Evolutionary conservation across 371 early-diverging fungal genomes (phyloP).

Genomic region (Mortierella sp.): DNA sequence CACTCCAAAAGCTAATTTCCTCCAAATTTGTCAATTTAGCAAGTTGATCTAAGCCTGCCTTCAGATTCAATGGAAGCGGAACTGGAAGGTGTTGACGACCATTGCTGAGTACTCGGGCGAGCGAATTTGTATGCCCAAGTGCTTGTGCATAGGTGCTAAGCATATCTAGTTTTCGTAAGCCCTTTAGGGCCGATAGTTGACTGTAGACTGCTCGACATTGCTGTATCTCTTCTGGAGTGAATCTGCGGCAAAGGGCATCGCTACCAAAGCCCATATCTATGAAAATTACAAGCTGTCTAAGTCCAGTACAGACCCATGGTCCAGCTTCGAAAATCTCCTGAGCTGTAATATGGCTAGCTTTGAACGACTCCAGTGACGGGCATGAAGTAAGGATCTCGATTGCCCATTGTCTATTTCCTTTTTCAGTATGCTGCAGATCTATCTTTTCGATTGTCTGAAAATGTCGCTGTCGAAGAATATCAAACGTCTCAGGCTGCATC

Average conservation of each 20-base stretch:
- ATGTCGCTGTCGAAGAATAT: too few relatives aligned
- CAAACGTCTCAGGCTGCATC: too few relatives aligned
- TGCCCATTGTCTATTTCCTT: not conserved
- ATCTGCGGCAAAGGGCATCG: not conserved
- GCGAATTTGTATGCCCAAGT: too few relatives aligned
- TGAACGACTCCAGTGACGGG: not conserved
- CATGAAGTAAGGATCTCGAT: not conserved
- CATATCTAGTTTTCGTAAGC: not conserved
- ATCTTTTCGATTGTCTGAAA: too few relatives aligned
- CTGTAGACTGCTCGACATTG: not conserved
- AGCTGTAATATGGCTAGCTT: not conserved
- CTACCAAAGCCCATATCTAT: not conserved
- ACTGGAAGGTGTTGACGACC: too few relatives aligned
- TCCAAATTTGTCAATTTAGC: not conserved
- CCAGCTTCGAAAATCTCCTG: not conserved
- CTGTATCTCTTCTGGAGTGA: not conserved
- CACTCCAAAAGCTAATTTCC: not conserved
- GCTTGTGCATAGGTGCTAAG: too few relatives aligned
- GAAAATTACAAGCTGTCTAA: not conserved
- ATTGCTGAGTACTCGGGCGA: too few relatives aligned
- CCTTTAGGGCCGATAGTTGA: not conserved
- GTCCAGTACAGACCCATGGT: not conserved
- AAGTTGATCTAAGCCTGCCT: slow-evolving; percentile 3
- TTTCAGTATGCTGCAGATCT: too few relatives aligned
- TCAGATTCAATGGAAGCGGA: slow-evolving; percentile 1